Base-by-base conservation (phyloP, 2,329 filamentous ascomycete species). In the Aspergillus japonicus region DNA sequence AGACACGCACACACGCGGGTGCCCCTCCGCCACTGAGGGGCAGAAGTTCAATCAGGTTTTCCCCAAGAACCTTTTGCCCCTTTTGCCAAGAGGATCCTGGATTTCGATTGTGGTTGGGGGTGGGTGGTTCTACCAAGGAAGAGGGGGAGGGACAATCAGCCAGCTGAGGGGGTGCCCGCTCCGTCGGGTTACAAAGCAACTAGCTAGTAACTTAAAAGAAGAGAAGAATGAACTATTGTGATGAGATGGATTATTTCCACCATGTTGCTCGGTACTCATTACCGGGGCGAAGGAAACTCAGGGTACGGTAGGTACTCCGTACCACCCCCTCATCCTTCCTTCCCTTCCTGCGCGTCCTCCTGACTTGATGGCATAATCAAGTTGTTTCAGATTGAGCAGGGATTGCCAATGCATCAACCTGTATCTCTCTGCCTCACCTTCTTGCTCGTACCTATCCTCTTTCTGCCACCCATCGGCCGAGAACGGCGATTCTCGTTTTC, bases 11-110 rank as follows among this genome's bases (percentile, higher is more conserved):
- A 35, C 33, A 35, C 33, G 33, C 33, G 33, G 35, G 52, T 16
- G 47, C 52, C 39, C 53, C 26, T 24, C 42, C 53, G 53, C 53
- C 53, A 55, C 53, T 35, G 53, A 55, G 53, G 53, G 53, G 53
- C 53, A 24, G 47, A 21, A 48, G 42, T 16, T 47, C 53, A 55
- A 55, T 55, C 53, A 55, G 53, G 53, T 48, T 48, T 48, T 33
- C 24, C 24, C 16, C 39, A 19, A 8, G 6, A 16, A 12, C 33
- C 33, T 35, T 29, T 44, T 48, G 47, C 44, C 53, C 53, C 44
- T 55, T 48, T 26, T 55, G 53, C 53, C 53, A 55, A 55, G 53
- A 55, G 23, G 16, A 6, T 26, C 35, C 31, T 14, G 39, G 39
- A 44, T 19, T 44, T 16, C 5, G 14, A 29, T 29, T 35, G 33